Percentiles rank a stretch among this genome's conserved stretches.
Conservation (phyloP, 1,139 yeast species). For the Lodderomyces metapsilosis region DNA sequence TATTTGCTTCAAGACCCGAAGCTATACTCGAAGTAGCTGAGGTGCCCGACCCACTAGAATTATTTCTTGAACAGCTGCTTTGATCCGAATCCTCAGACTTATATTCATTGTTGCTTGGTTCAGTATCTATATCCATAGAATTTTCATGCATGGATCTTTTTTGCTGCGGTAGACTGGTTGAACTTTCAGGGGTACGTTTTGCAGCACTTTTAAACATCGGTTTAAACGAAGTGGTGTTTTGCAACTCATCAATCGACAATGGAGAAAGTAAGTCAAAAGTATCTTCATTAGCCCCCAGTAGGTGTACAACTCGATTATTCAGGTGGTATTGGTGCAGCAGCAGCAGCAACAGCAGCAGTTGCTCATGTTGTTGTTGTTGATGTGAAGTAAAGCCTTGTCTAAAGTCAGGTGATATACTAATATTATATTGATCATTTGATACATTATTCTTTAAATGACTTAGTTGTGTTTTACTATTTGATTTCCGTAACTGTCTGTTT, state of each 20-base stretch:
- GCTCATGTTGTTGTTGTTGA: slow-evolving; percentile 2
- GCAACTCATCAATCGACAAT: slow-evolving; percentile 36
- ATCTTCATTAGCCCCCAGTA: slow-evolving; percentile 12
- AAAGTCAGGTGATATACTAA: slow-evolving; percentile 1
- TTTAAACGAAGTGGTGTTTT: slow-evolving; percentile 15
- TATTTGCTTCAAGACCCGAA: slow-evolving; percentile 2
- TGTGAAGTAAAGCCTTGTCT: slow-evolving; percentile 1
- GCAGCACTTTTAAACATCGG: not conserved
- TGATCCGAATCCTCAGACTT: slow-evolving; percentile 13
- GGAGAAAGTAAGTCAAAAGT: slow-evolving; percentile 43
- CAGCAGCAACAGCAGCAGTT: too few species aligned
- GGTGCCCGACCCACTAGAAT: slow-evolving; percentile 5
- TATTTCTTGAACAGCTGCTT: slow-evolving; percentile 7
- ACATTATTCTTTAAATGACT: slow-evolving; percentile 12
- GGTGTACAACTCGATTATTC: not conserved
- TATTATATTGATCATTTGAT: not conserved
- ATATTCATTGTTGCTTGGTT: slow-evolving; percentile 4
- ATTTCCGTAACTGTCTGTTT: slow-evolving; percentile 40
- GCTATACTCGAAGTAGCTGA: slow-evolving; percentile 8
- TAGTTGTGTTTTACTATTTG: slow-evolving; percentile 26
- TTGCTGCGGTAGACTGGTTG: slow-evolving; percentile 14
- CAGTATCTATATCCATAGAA: not conserved
- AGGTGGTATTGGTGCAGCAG: too few species aligned
- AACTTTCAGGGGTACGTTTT: not conserved
- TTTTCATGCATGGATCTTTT: slow-evolving; percentile 7